Conservation (phyloP, 148 eudicot species). For the Chenopodium berlandieri region DNA sequence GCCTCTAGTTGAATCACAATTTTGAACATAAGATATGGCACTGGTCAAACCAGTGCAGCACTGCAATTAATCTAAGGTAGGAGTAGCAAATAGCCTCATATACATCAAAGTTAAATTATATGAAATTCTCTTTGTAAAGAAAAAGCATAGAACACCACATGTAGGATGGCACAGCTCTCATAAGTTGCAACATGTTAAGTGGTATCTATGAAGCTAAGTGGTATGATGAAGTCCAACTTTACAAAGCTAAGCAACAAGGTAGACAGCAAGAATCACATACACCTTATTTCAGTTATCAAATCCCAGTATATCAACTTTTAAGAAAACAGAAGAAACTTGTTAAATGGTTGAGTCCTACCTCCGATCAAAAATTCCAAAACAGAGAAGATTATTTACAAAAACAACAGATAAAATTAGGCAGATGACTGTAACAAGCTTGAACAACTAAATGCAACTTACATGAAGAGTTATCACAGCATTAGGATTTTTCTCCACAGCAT, state of each 20-base stretch:
- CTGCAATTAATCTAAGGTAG: no score
- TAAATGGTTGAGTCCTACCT: neutral
- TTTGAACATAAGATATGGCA: no score
- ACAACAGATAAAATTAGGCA: neutral
- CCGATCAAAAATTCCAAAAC: neutral
- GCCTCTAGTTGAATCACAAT: neutral
- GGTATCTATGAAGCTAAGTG: no score
- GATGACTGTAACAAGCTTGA: neutral
- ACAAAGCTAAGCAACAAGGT: no score
- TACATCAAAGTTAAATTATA: no score
- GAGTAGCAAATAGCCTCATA: no score
- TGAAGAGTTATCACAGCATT: slow-evolving; percentile 95
- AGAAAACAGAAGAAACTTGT: neutral
- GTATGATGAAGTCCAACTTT: no score
- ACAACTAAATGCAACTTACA: slow-evolving; percentile 49
- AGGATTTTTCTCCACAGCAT: slow-evolving; percentile 99
- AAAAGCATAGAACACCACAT: neutral
- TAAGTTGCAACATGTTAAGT: no score
- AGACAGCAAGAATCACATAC: no score
- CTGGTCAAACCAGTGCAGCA: no score
- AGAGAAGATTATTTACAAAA: neutral
- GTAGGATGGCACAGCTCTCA: neutral
- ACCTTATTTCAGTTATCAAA: no score
- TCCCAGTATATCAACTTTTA: neutral
- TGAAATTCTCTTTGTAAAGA: no score